Conservation (phyloP, 1,284 basidiomycete species). For the Chiua sp. region DNA sequence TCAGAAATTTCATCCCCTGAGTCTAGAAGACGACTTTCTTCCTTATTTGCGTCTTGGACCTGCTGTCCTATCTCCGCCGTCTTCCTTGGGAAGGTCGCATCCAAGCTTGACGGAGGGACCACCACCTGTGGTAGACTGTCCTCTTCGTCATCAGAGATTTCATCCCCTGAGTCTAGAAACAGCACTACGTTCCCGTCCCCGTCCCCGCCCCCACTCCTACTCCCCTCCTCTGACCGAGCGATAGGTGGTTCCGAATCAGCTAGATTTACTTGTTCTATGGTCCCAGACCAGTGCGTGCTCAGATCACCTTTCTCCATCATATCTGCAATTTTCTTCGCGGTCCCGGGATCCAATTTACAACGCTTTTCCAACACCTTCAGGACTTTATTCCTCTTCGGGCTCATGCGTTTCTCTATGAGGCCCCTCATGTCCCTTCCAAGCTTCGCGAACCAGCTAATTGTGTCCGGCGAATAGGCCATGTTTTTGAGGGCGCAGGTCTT, state of each 20-base stretch:
- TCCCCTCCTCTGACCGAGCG: no score
- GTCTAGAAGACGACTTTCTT: not conserved
- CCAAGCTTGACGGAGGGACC: not conserved
- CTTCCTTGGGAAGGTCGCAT: not conserved
- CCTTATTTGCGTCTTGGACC: not conserved
- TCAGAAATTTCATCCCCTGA: not conserved
- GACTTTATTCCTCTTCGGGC: constrained; percentile 25
- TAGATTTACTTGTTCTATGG: no score
- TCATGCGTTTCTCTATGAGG: constrained; percentile 22
- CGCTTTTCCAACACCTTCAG: constrained; percentile 28
- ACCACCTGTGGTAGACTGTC: not conserved
- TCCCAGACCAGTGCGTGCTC: not conserved
- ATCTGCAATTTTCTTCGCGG: constrained; percentile 27
- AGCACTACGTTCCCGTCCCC: no score
- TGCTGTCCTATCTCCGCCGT: not conserved
- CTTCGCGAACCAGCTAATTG: constrained; percentile 22
- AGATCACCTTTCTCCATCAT: constrained; percentile 30
- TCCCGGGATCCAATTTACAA: constrained; percentile 35
- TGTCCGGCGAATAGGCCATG: constrained; percentile 21
- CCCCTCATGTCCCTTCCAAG: constrained; percentile 19
- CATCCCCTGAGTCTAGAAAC: no score
- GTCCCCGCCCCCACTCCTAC: no score
- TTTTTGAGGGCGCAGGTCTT: constrained; percentile 20
- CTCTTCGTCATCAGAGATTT: not conserved
- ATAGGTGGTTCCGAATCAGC: no score